Conservation (phyloP, 2,329 filamentous ascomycete genomes). For the Myrmaecium sp. region DNA sequence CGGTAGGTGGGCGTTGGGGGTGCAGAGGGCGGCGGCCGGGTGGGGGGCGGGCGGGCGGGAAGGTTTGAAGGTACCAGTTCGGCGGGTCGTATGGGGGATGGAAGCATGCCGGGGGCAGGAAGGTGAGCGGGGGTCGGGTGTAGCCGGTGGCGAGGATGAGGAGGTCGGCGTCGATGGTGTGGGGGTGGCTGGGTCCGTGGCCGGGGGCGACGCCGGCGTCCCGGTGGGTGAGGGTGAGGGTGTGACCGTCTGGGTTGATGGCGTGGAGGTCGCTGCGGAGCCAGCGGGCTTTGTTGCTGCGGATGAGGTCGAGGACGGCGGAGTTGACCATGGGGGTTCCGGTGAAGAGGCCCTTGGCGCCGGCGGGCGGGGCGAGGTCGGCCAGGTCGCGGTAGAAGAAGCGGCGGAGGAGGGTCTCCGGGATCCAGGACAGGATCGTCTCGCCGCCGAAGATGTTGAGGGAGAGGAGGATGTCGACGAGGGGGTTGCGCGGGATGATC, state of each 20-base stretch:
- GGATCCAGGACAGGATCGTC: constrained; percentile 59
- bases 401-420: constrained; percentile 55
- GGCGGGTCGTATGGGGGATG: constrained; percentile 57
- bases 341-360: constrained; percentile 56
- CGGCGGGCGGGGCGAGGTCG: constrained; percentile 45
- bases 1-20: constrained; percentile 73
- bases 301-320: constrained; percentile 60
- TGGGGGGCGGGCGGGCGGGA: constrained; percentile 59
- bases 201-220: constrained; percentile 57
- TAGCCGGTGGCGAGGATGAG: constrained; percentile 75
- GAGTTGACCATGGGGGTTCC: constrained; percentile 81
- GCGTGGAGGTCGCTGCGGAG: constrained; percentile 60
- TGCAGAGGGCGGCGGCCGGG: constrained; percentile 57
- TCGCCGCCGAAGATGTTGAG: constrained; percentile 68
- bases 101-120: constrained; percentile 60
- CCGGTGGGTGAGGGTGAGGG: constrained; percentile 56
- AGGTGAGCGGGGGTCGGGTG: constrained; percentile 53
- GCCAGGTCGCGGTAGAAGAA: constrained; percentile 72
- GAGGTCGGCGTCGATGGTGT: constrained; percentile 54
- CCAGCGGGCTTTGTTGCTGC: constrained; percentile 58
- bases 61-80: constrained; percentile 80
- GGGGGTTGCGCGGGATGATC: constrained; percentile 67
- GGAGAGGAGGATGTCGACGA: constrained; percentile 57
- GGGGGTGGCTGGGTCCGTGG: constrained; percentile 52
- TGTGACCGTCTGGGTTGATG: constrained; percentile 44